Evolutionary conservation across 2,329 filamentous ascomycete species (phyloP), one percentile per base, ranked within the genome.

Genomic region (Ophiostoma tasmaniense): DNA sequence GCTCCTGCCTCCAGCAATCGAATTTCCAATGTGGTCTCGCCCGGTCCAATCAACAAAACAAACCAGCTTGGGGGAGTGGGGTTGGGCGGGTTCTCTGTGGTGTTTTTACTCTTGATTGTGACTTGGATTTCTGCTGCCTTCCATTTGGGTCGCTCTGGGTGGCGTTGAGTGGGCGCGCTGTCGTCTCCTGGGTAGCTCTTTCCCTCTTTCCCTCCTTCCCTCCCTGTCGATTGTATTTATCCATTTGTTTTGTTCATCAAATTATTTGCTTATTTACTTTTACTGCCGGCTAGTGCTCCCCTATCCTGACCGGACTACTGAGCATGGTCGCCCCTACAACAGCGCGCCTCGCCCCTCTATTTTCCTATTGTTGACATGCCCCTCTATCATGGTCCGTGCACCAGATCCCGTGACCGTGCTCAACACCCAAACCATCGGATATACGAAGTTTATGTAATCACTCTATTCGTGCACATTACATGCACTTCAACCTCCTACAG

Each of bases 21-120:
- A 66, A 64, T 65, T 69, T 69, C 66, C 25, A 52, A 35, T 37
- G 65, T 64, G 64, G 35, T 37, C 30, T 61, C 28, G 45, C 61
- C 55, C 64, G 22, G 66, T 65, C 71, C 71, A 72, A 72, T 72
- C 70, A 72, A 67, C 70, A 71, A 67, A 71, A 70, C 69, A 70
- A 68, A 20, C 33, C 50, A 64, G 66, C 66, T 37, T 35, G 28
- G 33, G 45, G 37, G 64, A 52, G 71, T 72, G 71, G 71, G 71
- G 71, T 69, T 55, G 20, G 33, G 33, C 22, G 35, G 33, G 59
- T 39, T 30, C 35, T 42, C 59, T 22, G n/a, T 64, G 61, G 59
- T 62, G 59, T 33, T 62, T 62, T 33, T 33, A 37, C 28, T 37
- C 30, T 64, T 64, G 33, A 35, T 62, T 37, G 28, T 35, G 59